These are phyloP conservation scores for Cydonia oblonga DNA, from an alignment of 331 rosid species.

Conservation along the genomic window DNA sequence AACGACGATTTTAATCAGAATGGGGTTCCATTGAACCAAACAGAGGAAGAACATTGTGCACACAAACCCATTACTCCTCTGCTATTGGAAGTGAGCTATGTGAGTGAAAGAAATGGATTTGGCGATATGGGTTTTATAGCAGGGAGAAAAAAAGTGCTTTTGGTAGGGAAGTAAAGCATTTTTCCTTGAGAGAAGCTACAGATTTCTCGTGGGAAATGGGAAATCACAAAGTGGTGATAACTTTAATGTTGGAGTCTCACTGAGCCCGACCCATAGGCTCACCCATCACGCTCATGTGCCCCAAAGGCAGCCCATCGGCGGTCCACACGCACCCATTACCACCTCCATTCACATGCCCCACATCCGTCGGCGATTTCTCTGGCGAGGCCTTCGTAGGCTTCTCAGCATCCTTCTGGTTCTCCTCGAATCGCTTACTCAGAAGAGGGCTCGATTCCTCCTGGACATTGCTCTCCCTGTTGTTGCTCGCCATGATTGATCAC, in stretches of 20 bases:
- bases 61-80: not conserved
- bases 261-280: slow-evolving; percentile 64
- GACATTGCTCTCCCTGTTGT: slow-evolving; percentile 23
- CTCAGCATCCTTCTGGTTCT: slow-evolving; percentile 5
- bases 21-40: slow-evolving; percentile 11
- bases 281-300: slow-evolving; percentile 68
- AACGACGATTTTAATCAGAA: not conserved
- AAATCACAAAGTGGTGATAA: slow-evolving; percentile 26
- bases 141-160: not conserved
- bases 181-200: slow-evolving; percentile 29
- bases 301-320: slow-evolving; percentile 64
- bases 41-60: slow-evolving; percentile 18
- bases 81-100: slow-evolving; percentile 14
- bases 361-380: slow-evolving; percentile 14
- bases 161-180: slow-evolving; percentile 3
- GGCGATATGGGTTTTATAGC: slow-evolving; percentile 20
- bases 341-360: slow-evolving; percentile 8
- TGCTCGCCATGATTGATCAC: slow-evolving; percentile 24
- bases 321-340: slow-evolving; percentile 47
- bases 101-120: not conserved
- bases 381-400: slow-evolving; percentile 17
- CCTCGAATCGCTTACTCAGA: slow-evolving; percentile 26
- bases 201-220: slow-evolving; percentile 43
- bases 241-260: slow-evolving; percentile 65
- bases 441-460: slow-evolving; percentile 74